Conservation (phyloP, 1,139 yeast genomes). For the Nakaseomyces bracarensis region DNA sequence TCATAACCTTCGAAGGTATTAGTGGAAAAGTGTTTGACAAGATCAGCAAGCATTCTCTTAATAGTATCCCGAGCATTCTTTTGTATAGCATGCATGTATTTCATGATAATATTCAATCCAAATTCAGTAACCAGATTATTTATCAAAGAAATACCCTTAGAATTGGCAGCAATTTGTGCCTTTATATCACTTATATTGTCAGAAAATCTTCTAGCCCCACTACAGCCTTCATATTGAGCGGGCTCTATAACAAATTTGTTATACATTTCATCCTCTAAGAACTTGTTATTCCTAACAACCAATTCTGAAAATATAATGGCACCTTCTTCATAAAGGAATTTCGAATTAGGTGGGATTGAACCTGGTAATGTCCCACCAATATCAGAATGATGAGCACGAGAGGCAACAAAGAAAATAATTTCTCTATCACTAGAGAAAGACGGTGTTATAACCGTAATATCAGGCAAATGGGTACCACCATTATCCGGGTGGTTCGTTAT, state of each 20-base stretch:
- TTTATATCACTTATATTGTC: slow-evolving; percentile 44
- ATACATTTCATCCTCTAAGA: slow-evolving; percentile 37
- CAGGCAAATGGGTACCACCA: slow-evolving; percentile 81
- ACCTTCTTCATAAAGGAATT: slow-evolving; percentile 41
- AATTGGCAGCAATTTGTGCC: slow-evolving; percentile 44
- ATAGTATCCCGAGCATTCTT: slow-evolving; percentile 39
- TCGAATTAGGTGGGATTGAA: slow-evolving; percentile 43
- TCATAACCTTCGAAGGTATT: slow-evolving; percentile 34
- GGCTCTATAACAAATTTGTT: slow-evolving; percentile 37
- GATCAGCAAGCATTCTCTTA: slow-evolving; percentile 31
- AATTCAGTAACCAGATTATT: slow-evolving; percentile 35
- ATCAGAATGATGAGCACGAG: slow-evolving; percentile 48
- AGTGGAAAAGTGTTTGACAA: slow-evolving; percentile 25
- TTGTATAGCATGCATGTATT: slow-evolving; percentile 42
- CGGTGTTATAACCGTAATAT: slow-evolving; percentile 62
- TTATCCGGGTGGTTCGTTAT: slow-evolving; percentile 73
- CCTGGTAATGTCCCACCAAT: slow-evolving; percentile 45
- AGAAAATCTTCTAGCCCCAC: slow-evolving; percentile 40
- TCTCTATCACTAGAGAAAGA: slow-evolving; percentile 37
- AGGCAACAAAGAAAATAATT: slow-evolving; percentile 39
- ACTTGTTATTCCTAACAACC: slow-evolving; percentile 35
- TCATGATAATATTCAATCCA: slow-evolving; percentile 33
- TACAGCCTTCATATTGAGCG: slow-evolving; percentile 38
- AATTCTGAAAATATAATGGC: slow-evolving; percentile 40
- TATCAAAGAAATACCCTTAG: slow-evolving; percentile 39